Evolutionary conservation across 176 grass and related monocot species (phyloP), one percentile per base, ranked within the genome.

Genomic region (Zea luxurians): DNA sequence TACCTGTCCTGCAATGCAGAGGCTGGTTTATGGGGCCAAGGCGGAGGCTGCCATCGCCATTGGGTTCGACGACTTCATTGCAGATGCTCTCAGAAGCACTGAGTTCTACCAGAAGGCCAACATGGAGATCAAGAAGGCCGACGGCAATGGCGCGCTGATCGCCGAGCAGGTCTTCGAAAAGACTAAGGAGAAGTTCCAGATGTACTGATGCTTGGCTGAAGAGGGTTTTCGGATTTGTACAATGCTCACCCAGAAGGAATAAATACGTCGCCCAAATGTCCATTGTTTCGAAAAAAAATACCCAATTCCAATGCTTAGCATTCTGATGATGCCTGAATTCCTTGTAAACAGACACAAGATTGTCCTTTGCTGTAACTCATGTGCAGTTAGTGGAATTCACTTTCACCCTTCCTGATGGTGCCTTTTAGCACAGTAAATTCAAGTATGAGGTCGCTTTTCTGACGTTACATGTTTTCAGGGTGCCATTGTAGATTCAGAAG

Each of bases 151-250:
- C 50, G 90, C 88, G 7, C 70, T 97, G 21, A 90, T 90, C 13
- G 93, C 93, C 1, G 93, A 90, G 44, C 85, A 97, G 70, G 85
- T 97, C 65, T 97, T 97, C 3, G 88, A 92, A 81, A 97, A 84
- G 76, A 97, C 93, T 3, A 90, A 86, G 85, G 76, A 84, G 80
- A 97, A 92, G 76, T 92, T 97, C 68, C 87, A 27, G 78, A 92
- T 86, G 93, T 92, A 97, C 53, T 92, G 54, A 77, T 68, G 41
- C 42, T 38, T 48, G 17, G 27, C 48, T 6, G 27, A 66, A 53
- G 8, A 10, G 37, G 13, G 10, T 34, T 78, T 52, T 44, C 74
- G 63, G 55, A 70, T 54, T 62, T 65, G 54, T 48, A 48, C 34
- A 70, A 68, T 34, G 73, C 49, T 37, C 61, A 70, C 1, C 59